These are phyloP conservation scores for Tylopilus sp. DNA, from an alignment of 768 basidiomycete genomes.

Conservation along the genomic window DNA sequence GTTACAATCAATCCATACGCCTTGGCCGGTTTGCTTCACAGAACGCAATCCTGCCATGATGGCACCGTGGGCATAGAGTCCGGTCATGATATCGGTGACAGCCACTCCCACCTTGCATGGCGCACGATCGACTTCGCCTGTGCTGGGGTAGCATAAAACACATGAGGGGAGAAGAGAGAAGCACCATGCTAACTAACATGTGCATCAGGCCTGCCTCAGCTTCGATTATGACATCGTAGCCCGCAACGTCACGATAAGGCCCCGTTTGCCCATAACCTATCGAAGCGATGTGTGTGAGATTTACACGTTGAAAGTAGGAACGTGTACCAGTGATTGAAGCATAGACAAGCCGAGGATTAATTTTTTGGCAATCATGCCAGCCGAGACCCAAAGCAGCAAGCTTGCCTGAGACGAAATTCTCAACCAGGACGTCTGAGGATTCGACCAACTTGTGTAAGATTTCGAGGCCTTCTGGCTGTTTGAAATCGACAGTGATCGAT, in stretches of 20 bases:
- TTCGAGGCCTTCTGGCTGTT: conserved; percentile 68
- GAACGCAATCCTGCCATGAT: conserved; percentile 89
- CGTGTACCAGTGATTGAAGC: conserved; percentile 79
- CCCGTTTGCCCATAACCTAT: conserved; percentile 85
- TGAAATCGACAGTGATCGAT: conserved; percentile 88
- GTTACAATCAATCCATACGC: conserved; percentile 90
- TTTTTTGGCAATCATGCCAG: conserved; percentile 71
- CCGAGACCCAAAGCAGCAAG: conserved; percentile 81
- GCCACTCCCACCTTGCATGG: conserved; percentile 97
- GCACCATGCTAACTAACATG: conserved; percentile 60
- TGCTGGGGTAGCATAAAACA: conserved; percentile 42
- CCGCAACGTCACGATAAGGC: conserved; percentile 77
- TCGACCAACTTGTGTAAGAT: conserved; percentile 69
- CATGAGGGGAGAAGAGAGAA: conserved; percentile 8
- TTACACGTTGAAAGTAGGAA: neutral
- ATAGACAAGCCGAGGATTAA: conserved; percentile 83
- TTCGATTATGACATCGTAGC: conserved; percentile 86
- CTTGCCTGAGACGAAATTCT: conserved; percentile 87
- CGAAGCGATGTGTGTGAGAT: conserved; percentile 1
- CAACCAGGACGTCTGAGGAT: conserved; percentile 81
- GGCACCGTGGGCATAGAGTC: conserved; percentile 87
- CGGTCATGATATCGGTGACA: conserved; percentile 84
- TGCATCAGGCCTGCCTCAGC: conserved; percentile 95
- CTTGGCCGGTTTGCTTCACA: conserved; percentile 78
- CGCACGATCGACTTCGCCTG: conserved; percentile 81